Conservation (phyloP, 1,139 yeast species). For the Geotrichum klebahnii region DNA sequence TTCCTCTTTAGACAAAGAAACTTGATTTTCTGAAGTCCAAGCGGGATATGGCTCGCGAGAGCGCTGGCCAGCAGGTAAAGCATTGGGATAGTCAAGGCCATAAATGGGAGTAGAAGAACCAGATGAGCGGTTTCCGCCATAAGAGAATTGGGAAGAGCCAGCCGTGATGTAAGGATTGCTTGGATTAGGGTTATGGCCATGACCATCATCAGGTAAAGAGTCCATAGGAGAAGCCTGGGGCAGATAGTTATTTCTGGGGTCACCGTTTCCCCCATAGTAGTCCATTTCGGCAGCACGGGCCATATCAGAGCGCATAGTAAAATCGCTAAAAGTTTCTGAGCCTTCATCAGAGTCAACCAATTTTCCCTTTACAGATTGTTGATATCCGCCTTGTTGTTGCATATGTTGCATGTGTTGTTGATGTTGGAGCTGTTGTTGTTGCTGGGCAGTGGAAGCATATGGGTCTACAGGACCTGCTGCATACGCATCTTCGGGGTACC, state of each 20-base stretch:
- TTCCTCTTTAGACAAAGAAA: constrained; percentile 79
- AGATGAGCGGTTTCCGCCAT: constrained; percentile 75
- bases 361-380: constrained; percentile 26
- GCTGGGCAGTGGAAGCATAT: constrained; percentile 29
- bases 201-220: constrained; percentile 34
- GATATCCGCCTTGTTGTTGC: constrained; percentile 25
- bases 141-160: constrained; percentile 48
- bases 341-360: constrained; percentile 40
- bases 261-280: constrained; percentile 40
- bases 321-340: constrained; percentile 45
- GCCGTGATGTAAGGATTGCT: constrained; percentile 27
- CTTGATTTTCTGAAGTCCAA: constrained; percentile 89
- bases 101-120: constrained; percentile 96
- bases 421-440: constrained; percentile 25
- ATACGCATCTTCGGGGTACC: constrained; percentile 39
- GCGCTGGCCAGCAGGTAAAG: constrained; percentile 42
- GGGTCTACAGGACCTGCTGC: constrained; percentile 35
- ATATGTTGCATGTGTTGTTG: too few species aligned
- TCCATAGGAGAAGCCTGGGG: constrained; percentile 32
- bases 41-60: constrained; percentile 86
- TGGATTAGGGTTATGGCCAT: constrained; percentile 22
- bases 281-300: constrained; percentile 41
- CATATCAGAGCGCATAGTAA: constrained; percentile 45
- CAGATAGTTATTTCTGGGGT: constrained; percentile 29
- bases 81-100: constrained; percentile 73